Evolutionary conservation across 129 eudicot genomes (phyloP), one percentile per base, ranked within the genome.

Genomic region (Silybum marianum): DNA sequence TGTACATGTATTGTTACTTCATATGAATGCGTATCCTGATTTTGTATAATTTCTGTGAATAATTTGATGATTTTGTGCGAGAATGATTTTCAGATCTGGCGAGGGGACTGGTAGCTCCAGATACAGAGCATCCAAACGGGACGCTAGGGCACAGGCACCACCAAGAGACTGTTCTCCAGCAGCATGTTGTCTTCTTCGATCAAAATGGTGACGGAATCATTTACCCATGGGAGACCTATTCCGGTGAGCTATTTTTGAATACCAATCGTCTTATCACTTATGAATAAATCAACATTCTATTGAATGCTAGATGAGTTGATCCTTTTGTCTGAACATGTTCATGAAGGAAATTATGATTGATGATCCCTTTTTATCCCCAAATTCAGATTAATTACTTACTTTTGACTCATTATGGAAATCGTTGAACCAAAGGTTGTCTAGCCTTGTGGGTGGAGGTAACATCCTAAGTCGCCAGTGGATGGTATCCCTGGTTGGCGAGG

Each of bases 161-260:
- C 6, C 85, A 84, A 5, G n/a, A 87, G 90, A 91, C 91, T 83
- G 98, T 95, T 34, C 97, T 95, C 34, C 97, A 95, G 80, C 99
- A 95, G 69, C 97, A 95, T 85, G 90, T 77, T 12, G 84, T 97
- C 63, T 95, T 88, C 90, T 95, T 95, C 70, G 99, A 95, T 75
- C 91, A 86, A 69, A 82, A 95, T 46, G 88, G 88, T 36, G 87
- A 95, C 28, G 99, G 99, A 16, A 89, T 95, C 62, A 66, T 95
- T 46, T 95, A 95, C 76, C 99, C 99, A 3, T 95, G 99, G 99
- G 99, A 95, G 85, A 95, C 99, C 38, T 95, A 86, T 42, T 16
- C 89, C 14, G 99, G 99, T 95, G 76, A 76, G 85, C 74, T 70
- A 28, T n/a, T n/a, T n/a, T n/a, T n/a, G 30, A 28, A 3, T 28